Conservation (phyloP, 2,329 filamentous ascomycete species). For the Colletotrichum liaoningense region DNA sequence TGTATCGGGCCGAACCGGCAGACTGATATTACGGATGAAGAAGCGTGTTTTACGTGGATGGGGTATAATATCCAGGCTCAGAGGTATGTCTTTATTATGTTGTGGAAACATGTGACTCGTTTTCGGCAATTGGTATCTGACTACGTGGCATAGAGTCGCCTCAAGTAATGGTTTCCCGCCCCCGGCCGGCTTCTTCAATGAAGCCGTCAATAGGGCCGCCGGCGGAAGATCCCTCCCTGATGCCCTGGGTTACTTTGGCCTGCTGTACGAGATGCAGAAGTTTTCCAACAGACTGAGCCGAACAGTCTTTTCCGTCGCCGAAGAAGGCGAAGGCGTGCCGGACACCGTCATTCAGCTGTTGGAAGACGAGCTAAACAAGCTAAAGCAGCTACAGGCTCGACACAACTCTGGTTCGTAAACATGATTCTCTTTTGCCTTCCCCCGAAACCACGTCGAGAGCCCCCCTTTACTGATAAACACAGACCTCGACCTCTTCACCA, state of each 20-base stretch:
- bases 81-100: too few relatives aligned
- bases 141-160: slow-evolving; percentile 41
- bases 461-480: neutral
- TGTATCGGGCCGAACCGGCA: slow-evolving; percentile 54
- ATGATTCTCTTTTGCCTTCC: neutral
- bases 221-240: slow-evolving; percentile 50
- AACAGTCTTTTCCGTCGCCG: slow-evolving; percentile 59
- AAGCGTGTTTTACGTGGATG: slow-evolving; percentile 64
- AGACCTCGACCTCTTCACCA: slow-evolving; percentile 62
- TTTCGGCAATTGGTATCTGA: too few relatives aligned
- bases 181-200: slow-evolving; percentile 57
- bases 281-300: slow-evolving; percentile 62
- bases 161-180: slow-evolving; percentile 60
- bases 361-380: slow-evolving; percentile 64
- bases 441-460: neutral
- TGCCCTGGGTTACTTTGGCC: slow-evolving; percentile 56
- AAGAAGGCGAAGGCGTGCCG: slow-evolving; percentile 58
- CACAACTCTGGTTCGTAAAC: slow-evolving; percentile 56
- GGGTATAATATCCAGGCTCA: slow-evolving; percentile 65
- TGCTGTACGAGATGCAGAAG: slow-evolving; percentile 61
- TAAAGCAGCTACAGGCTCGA: slow-evolving; percentile 57
- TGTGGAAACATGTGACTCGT: too few relatives aligned
- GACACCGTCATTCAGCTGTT: slow-evolving; percentile 59
- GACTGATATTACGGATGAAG: slow-evolving; percentile 59
- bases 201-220: slow-evolving; percentile 59